These are phyloP conservation scores for Azolla pinnata DNA, from an alignment of 75 land plant species.

Conservation along the genomic window DNA sequence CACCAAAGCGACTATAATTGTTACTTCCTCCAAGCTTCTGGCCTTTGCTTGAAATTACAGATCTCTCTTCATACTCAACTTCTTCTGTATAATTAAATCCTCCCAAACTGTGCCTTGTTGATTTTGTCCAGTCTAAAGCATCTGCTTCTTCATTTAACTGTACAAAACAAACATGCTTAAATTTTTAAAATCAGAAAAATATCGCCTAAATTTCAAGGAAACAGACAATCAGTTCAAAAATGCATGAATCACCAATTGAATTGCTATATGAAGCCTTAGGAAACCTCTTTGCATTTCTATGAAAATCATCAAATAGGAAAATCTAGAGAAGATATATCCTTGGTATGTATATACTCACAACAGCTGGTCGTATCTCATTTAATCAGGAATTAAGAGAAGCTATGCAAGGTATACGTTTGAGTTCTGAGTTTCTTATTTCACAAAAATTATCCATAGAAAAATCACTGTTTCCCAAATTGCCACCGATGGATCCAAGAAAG, in stretches of 20 bases:
- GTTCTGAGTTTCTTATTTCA: too few relatives aligned
- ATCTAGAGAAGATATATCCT: neutral
- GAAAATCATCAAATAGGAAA: neutral
- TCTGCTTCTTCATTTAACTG: conserved; percentile 86
- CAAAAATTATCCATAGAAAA: too few relatives aligned
- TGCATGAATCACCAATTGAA: neutral
- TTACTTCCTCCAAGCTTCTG: conserved; percentile 70
- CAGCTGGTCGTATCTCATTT: neutral
- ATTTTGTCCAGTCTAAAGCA: conserved; percentile 85
- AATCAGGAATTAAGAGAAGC: too few relatives aligned
- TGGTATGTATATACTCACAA: neutral
- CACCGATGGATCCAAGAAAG: too few relatives aligned
- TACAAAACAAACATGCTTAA: conserved; percentile 1
- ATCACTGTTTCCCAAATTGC: too few relatives aligned
- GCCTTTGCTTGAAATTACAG: conserved; percentile 2
- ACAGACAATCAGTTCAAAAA: neutral
- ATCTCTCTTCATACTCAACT: conserved; percentile 34
- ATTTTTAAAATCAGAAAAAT: neutral
- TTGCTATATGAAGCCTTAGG: too few relatives aligned
- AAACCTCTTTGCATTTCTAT: too few relatives aligned
- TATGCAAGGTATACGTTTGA: too few relatives aligned
- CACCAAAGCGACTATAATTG: conserved; percentile 14
- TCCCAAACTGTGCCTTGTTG: conserved; percentile 54
- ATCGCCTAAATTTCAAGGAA: neutral
- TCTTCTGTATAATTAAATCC: conserved; percentile 28